These are phyloP conservation scores for Blastobotrys apis DNA, from an alignment of 1,139 yeast species.

Conservation along the genomic window DNA sequence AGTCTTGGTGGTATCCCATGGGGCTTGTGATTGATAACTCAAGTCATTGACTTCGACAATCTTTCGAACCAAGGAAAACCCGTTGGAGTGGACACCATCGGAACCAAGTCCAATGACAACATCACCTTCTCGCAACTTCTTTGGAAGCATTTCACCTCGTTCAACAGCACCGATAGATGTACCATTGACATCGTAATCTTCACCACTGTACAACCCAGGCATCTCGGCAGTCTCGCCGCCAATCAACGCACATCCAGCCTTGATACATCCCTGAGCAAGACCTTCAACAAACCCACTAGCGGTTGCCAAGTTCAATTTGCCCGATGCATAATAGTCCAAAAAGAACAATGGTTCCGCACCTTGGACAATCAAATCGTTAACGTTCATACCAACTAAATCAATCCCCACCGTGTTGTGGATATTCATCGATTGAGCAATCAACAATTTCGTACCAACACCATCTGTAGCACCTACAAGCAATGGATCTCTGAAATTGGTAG, in stretches of 20 bases:
- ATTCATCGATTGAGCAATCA: slow-evolving; percentile 85
- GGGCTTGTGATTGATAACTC: slow-evolving; percentile 70
- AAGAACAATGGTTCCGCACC: slow-evolving; percentile 98
- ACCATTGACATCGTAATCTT: slow-evolving; percentile 97
- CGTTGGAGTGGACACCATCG: slow-evolving; percentile 94
- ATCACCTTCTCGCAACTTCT: slow-evolving; percentile 71
- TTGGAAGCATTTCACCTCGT: slow-evolving; percentile 71
- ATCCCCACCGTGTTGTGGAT: slow-evolving; percentile 96
- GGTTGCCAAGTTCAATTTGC: slow-evolving; percentile 75
- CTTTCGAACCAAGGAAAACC: slow-evolving; percentile 93
- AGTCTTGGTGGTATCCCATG: slow-evolving; percentile 73
- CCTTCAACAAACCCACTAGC: slow-evolving; percentile 91
- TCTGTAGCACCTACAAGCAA: slow-evolving; percentile 95
- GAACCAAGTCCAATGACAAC: slow-evolving; percentile 82
- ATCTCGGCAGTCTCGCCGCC: slow-evolving; percentile 99
- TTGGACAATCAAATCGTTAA: slow-evolving; percentile 93
- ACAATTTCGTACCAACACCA: slow-evolving; percentile 97
- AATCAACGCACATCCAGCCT: slow-evolving; percentile 94
- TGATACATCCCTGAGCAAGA: slow-evolving; percentile 93
- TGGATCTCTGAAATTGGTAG: slow-evolving; percentile 80
- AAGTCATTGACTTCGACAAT: slow-evolving; percentile 72
- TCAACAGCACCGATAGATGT: slow-evolving; percentile 99
- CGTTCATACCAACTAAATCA: slow-evolving; percentile 98
- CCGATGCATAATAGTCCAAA: slow-evolving; percentile 95
- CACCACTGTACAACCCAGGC: slow-evolving; percentile 97